Evolutionary conservation across 2,329 filamentous ascomycete species (phyloP), one percentile per base, ranked within the genome.

Genomic region (Sporothrix dimorphospora): DNA sequence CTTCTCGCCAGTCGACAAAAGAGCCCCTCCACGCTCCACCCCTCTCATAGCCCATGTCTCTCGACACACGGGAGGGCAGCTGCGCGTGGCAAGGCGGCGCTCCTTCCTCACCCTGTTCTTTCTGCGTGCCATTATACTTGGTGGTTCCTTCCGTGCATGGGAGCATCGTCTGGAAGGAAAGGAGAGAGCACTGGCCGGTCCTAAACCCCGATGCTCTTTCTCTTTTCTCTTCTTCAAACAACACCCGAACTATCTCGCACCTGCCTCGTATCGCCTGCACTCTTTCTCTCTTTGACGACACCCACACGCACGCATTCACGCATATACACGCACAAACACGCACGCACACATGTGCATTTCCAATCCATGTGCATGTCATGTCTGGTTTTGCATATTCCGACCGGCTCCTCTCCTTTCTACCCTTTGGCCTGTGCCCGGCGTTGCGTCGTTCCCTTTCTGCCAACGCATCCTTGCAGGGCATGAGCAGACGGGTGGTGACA

Each of bases 381-480:
- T 61, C 57, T 49, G 24, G 53, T 47, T 63, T 70, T 63, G 21
- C 53, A 30, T 34, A 8, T 49, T 49, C 63, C 42, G 24, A 51
- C 42, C 42, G 21, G 21, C 4, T 24, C 21, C 9, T n/a, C n/a
- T 45, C 53, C 53, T 63, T 34, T 21, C 45, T 38, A 27, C 49
- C 45, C 19, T 51, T 42, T 51, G 21, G 34, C 34, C n/a, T 24
- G 49, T 45, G n/a, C 24, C 19, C 27, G 71, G 69, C 59, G 51
- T 69, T 68, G 70, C 69, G 57, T 70, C 49, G 34, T 51, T 71
- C 27, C 55, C 24, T 40, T 34, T 27, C 68, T 75, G 74, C 74
- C 73, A 75, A 73, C 74, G 73, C 74, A 75, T 74, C 73, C 61
- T n/a, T 71, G 69, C 73, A 74, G 71, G 34, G 53, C 67, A 71